phyloP scores from a whole-genome alignment of 2,329 filamentous ascomycete species.

The Fusarium tuaranense region DNA sequence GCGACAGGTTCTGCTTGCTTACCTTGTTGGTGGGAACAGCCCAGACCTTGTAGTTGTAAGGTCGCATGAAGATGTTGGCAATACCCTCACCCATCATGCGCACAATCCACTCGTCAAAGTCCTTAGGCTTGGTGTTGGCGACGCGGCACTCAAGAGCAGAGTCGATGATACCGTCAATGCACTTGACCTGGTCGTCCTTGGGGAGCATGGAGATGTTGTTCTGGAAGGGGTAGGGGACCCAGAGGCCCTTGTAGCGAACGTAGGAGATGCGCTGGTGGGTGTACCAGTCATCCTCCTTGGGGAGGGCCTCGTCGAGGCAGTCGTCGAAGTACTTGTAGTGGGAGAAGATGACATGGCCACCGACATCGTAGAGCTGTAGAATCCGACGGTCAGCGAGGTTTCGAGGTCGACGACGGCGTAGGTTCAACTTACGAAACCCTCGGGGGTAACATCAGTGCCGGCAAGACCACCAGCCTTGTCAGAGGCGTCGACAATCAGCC shows the following conservation, averaged over 20 bases:
- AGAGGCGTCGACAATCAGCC: constrained; percentile 94
- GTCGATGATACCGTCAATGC: constrained; percentile 96
- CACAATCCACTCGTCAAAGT: constrained; percentile 99
- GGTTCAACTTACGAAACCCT: constrained; percentile 87
- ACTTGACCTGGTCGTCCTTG: constrained; percentile 96
- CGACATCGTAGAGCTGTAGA: constrained; percentile 92
- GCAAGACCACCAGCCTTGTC: constrained; percentile 95
- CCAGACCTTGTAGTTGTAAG: constrained; percentile 99
- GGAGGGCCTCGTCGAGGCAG: constrained; percentile 96
- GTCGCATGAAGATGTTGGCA: constrained; percentile 97
- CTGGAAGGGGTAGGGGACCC: constrained; percentile 99
- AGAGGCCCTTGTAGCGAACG: constrained; percentile 94
- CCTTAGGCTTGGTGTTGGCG: constrained; percentile 89
- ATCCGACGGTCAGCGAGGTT: constrained; percentile 33
- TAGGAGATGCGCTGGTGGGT: constrained; percentile 99
- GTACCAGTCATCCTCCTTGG: constrained; percentile 95
- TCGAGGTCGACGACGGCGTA: constrained; percentile 16
- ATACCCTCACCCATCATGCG: constrained; percentile 91
- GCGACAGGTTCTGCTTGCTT: constrained; percentile 38
- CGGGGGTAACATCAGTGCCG: constrained; percentile 92
- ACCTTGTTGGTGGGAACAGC: constrained; percentile 97
- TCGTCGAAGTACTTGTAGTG: constrained; percentile 99
- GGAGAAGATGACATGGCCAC: constrained; percentile 98
- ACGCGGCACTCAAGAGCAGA: constrained; percentile 89
- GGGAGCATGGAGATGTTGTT: constrained; percentile 99